Percentiles rank a stretch among this genome's conserved stretches.
Evolutionary conservation across 208 protist genomes (phyloP).

Genomic region (Leishmania lainsoni): DNA sequence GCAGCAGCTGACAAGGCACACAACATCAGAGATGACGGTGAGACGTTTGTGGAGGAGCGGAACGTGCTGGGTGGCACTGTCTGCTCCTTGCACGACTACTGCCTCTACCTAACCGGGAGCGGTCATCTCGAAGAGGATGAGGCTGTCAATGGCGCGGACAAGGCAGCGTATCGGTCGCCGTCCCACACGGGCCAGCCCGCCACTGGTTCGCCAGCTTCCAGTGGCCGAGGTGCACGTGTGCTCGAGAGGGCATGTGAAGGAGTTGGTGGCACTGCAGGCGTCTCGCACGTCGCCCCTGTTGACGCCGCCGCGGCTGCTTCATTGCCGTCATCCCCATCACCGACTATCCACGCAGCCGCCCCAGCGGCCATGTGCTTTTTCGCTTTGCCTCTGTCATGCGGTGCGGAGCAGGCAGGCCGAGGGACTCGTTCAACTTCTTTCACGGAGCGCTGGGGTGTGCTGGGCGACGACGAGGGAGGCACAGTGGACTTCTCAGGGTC

Average conservation of each 20-base stretch:
- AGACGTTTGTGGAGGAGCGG: background rate
- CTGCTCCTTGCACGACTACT: conserved; percentile 31
- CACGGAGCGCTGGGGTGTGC: background rate
- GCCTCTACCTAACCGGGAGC: background rate
- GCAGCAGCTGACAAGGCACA: background rate
- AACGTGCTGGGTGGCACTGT: conserved; percentile 19
- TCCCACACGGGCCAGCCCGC: background rate
- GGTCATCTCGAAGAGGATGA: background rate
- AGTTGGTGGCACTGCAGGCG: background rate
- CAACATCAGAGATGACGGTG: background rate
- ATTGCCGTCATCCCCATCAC: background rate
- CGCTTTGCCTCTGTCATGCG: background rate
- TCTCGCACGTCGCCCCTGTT: background rate
- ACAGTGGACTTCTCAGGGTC: background rate
- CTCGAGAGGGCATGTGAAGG: background rate
- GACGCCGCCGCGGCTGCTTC: background rate
- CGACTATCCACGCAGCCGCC: background rate
- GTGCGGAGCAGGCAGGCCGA: background rate
- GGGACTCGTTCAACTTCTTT: background rate
- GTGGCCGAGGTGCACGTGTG: background rate
- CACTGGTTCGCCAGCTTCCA: background rate
- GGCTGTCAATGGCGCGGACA: background rate
- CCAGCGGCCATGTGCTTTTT: background rate
- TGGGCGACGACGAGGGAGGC: background rate
- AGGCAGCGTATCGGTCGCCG: background rate